Conservation (phyloP, 2,329 filamentous ascomycete species). For the Microdochium paspali region DNA sequence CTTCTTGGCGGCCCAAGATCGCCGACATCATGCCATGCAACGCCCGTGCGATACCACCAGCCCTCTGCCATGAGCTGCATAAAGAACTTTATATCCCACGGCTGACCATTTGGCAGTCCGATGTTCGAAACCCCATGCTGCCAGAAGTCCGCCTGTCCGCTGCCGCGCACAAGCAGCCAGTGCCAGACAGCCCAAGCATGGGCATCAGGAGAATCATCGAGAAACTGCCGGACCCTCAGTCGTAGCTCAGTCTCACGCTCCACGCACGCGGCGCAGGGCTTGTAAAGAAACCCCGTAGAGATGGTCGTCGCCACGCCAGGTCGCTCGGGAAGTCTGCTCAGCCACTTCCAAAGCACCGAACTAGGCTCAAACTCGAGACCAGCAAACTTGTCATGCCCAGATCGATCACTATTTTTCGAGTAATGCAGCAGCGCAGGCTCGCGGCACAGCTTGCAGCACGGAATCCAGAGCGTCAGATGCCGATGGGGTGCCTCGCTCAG, state of each 20-base stretch:
- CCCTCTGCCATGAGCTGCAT: constrained; percentile 8
- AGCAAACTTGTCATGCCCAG: constrained; percentile 6
- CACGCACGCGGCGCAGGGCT: constrained; percentile 10
- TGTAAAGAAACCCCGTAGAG: constrained; percentile 9
- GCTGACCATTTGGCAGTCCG: constrained; percentile 3
- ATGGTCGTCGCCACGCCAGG: constrained; percentile 3
- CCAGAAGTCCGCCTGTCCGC: constrained; percentile 6
- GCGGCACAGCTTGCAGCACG: constrained; percentile 10
- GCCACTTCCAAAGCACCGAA: constrained; percentile 9
- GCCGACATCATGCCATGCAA: constrained; percentile 6
- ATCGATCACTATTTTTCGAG: no score
- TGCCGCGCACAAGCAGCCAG: constrained; percentile 9
- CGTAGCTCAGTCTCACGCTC: constrained; percentile 9
- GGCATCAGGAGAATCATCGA: not conserved
- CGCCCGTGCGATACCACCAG: constrained; percentile 9
- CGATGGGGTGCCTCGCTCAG: constrained; percentile 5
- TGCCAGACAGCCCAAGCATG: constrained; percentile 10
- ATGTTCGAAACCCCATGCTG: constrained; percentile 5
- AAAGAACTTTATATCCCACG: constrained; percentile 1
- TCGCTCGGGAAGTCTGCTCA: not conserved
- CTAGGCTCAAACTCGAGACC: constrained; percentile 10
- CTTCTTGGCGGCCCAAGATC: constrained; percentile 1
- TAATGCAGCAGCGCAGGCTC: constrained; percentile 5
- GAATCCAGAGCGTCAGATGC: constrained; percentile 9
- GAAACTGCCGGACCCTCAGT: constrained; percentile 3